Evolutionary conservation across 768 basidiomycete genomes (phyloP), one percentile per base, ranked within the genome.

Genomic region (Filobasidium wieringae): DNA sequence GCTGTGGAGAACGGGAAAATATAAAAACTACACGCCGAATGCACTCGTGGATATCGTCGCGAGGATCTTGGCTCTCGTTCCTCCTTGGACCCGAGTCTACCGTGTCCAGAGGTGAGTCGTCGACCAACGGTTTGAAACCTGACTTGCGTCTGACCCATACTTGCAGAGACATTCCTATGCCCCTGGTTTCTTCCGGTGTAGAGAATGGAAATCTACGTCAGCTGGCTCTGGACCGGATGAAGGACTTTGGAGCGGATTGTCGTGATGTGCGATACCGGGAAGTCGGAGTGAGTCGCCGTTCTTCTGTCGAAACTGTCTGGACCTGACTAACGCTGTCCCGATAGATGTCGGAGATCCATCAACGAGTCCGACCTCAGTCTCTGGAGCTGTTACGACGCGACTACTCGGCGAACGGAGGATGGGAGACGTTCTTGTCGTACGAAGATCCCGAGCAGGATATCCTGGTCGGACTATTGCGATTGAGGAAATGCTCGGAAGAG

Each of bases 1-100:
- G 72, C 79, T 96, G 29, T 96, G 92, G 92, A 78, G 88, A 61
- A 93, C 91, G 31, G 90, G 89, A n/a, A 80, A 88, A 68, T 96
- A 96, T 75, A 97, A 95, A 77, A 99, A 99, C 72, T 99, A 99
- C 73, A 95, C 92, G 8, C 88, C 95, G n/a, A 97, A 97, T 66
- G 89, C 96, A 9, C 78, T 99, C 33, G 92, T 97, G 19, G 95
- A 99, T 67, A 88, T 97, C 29, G 89, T 99, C 14, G 95, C 95
- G 40, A 78, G 93, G 53, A 92, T 99, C 66, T 79, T 99, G 64
- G 92, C 95, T 17, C 78, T 99, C 7, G 91, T 99, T 6, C 95
- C 95, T 1, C 95, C 95, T 17, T 99, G 95, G 95, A 99, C 95
- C 43, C 77, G 95, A 63, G 92, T 99, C 27, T 99, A 97, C 74